These are phyloP conservation scores for Saccharomyces jurei DNA, from an alignment of 805 yeast genomes.

Conservation along the genomic window DNA sequence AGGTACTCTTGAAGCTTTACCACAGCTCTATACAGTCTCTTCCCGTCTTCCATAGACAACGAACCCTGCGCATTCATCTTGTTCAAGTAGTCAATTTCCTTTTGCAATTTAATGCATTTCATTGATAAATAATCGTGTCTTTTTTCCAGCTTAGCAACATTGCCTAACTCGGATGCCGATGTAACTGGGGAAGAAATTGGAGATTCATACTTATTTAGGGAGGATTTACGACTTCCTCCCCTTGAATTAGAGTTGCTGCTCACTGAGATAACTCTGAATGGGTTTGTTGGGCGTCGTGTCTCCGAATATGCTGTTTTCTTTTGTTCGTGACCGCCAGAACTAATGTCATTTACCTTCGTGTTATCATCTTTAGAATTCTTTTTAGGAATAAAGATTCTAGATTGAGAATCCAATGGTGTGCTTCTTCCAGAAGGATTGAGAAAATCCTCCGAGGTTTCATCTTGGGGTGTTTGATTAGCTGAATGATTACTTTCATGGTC, in stretches of 20 bases:
- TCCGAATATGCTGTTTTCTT: neutral
- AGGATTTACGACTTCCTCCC: conserved; percentile 10
- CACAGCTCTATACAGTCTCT: conserved; percentile 32
- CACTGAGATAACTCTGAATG: conserved; percentile 31
- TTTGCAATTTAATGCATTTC: conserved; percentile 32
- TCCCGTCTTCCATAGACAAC: conserved; percentile 33
- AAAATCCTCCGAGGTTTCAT: conserved; percentile 8
- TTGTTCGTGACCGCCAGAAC: neutral
- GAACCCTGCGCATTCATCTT: conserved; percentile 31
- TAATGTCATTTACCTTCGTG: neutral
- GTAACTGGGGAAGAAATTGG: neutral
- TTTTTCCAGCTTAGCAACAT: conserved; percentile 23
- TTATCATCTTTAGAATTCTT: neutral
- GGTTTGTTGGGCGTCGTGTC: conserved; percentile 18
- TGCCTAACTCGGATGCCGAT: conserved; percentile 3
- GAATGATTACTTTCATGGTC: neutral
- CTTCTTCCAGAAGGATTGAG: neutral
- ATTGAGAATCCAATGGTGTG: neutral
- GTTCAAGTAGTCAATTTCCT: conserved; percentile 33
- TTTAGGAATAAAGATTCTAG: neutral
- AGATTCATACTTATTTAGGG: conserved; percentile 5
- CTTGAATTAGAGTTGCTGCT: conserved; percentile 9
- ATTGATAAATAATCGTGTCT: conserved; percentile 27
- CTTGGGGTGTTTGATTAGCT: conserved; percentile 4
- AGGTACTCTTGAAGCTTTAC: conserved; percentile 33